A percentile compares a stretch with the other conserved stretches of the same genome.
Evolutionary conservation across 2,329 filamentous ascomycete genomes (phyloP).

Genomic region (Daldinia sp.): DNA sequence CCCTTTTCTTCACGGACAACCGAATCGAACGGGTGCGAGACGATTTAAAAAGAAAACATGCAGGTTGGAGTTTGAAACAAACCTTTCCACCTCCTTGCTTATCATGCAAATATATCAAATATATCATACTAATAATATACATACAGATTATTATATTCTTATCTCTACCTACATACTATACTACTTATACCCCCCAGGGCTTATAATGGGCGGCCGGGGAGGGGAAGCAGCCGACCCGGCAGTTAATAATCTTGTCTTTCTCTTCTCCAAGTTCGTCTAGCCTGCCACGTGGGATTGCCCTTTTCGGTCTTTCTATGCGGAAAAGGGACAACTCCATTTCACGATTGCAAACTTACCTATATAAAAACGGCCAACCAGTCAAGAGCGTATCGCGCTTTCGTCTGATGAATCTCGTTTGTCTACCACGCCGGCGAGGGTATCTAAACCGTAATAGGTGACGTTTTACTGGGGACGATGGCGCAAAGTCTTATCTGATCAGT

Average conservation of each 20-base stretch:
- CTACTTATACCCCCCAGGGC: conserved; percentile 5
- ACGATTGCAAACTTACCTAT: conserved; percentile 12
- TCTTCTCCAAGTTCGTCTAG: conserved; percentile 30
- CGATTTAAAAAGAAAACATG: conserved; percentile 22
- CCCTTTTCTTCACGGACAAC: conserved; percentile 17
- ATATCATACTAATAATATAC: conserved; percentile 16
- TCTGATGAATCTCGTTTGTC: not conserved
- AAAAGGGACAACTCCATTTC: conserved; percentile 11
- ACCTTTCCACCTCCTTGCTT: conserved; percentile 18
- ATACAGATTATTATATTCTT: conserved; percentile 23
- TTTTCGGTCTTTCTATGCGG: conserved; percentile 20
- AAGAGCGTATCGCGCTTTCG: not conserved
- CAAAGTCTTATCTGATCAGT: conserved; percentile 19
- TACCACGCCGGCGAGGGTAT: not conserved
- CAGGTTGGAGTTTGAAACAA: conserved; percentile 21
- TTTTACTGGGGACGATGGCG: conserved; percentile 8
- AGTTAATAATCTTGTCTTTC: conserved; percentile 33
- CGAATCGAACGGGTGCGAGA: conserved; percentile 3
- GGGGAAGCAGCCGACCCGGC: conserved; percentile 28
- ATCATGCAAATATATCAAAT: conserved; percentile 10
- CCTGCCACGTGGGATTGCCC: conserved; percentile 39
- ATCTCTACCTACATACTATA: conserved; percentile 15
- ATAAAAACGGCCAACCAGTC: conserved; percentile 12
- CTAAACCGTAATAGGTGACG: conserved; percentile 2
- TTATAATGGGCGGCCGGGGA: conserved; percentile 28